Conservation (phyloP, 1,284 basidiomycete genomes). For the Cryptococcus sp. region DNA sequence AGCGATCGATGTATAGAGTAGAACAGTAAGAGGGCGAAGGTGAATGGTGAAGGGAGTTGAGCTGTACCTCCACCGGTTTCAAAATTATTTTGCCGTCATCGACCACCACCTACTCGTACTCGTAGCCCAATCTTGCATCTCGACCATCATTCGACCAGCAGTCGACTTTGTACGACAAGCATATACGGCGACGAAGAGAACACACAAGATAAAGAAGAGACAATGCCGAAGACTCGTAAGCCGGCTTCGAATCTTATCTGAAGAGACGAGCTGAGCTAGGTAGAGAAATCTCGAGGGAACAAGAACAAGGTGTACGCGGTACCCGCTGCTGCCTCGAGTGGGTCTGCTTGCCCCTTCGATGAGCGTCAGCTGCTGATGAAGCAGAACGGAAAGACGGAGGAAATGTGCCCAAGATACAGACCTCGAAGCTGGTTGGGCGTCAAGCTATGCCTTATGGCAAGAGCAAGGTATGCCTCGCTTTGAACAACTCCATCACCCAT, state of each 20-base stretch:
- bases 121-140: too few relatives aligned
- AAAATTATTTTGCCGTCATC: neutral
- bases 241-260: neutral
- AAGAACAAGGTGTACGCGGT: slow-evolving; percentile 4
- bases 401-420: slow-evolving; percentile 61
- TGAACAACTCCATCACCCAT: slow-evolving; percentile 39
- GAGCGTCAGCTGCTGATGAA: neutral
- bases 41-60: neutral
- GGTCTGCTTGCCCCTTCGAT: neutral
- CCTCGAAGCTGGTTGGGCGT: slow-evolving; percentile 18
- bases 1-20: too few relatives aligned
- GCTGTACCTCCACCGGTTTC: slow-evolving; percentile 4
- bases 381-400: slow-evolving; percentile 68
- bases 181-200: too few relatives aligned
- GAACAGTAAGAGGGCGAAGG: too few relatives aligned
- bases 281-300: slow-evolving; percentile 1
- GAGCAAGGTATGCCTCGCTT: slow-evolving; percentile 49
- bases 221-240: slow-evolving; percentile 6
- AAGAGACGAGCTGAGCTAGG: neutral
- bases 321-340: neutral
- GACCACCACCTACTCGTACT: too few relatives aligned
- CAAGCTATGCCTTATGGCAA: slow-evolving; percentile 41
- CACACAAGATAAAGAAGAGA: neutral
- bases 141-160: too few relatives aligned
- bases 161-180: too few relatives aligned